A percentile compares a stretch with the other conserved stretches of the same genome.
These are phyloP conservation scores for Isatis lusitanica DNA, from an alignment of 441 rosid genomes.

Conservation along the genomic window DNA sequence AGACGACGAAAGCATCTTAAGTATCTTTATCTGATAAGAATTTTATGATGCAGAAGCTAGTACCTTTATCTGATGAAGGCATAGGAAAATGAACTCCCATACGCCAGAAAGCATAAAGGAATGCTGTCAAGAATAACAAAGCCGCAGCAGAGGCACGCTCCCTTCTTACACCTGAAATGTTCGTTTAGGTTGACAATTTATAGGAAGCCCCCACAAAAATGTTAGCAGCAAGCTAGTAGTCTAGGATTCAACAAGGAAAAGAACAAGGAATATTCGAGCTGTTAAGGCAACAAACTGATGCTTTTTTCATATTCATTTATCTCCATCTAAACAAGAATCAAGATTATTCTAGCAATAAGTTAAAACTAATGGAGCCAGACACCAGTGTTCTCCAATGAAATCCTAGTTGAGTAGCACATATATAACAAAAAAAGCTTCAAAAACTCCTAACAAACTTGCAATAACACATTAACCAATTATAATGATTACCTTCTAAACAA, in stretches of 20 bases:
- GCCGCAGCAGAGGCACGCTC: slow-evolving; percentile 95
- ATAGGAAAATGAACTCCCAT: slow-evolving; percentile 99
- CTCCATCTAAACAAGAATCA: background rate
- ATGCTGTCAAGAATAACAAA: slow-evolving; percentile 80
- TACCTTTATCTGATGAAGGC: slow-evolving; percentile 96
- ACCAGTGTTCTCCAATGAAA: background rate
- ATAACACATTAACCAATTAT: background rate
- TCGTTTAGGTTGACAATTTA: slow-evolving; percentile 4
- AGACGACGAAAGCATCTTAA: background rate
- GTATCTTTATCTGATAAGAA: background rate
- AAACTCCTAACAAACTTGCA: background rate
- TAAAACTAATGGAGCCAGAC: background rate
- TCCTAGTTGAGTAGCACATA: background rate
- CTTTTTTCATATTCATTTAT: background rate
- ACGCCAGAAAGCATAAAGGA: slow-evolving; percentile 98
- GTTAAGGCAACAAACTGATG: background rate
- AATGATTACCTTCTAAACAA: background rate
- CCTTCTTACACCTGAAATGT: slow-evolving; percentile 76
- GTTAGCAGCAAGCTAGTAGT: background rate
- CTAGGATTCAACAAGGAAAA: background rate
- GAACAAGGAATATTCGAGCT: background rate
- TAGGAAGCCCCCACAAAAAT: background rate
- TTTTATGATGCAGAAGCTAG: background rate
- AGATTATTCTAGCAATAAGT: background rate
- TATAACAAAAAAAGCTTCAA: background rate